Conservation (phyloP, 169 alveolate genomes). For the Cryptosporidium muris region DNA sequence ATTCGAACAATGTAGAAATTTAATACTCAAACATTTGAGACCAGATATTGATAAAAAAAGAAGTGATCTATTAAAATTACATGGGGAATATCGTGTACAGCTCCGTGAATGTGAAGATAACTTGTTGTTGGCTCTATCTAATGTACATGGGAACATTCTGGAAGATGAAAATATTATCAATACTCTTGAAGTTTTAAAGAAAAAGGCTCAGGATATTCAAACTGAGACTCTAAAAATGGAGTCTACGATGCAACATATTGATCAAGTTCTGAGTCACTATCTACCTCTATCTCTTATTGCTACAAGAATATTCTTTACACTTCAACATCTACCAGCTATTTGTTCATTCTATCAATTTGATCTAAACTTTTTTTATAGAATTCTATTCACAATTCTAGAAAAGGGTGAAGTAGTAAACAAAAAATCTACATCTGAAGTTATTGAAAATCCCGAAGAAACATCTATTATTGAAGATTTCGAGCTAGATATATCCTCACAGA, state of each 20-base stretch:
- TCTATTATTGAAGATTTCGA: background rate
- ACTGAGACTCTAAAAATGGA: slow-evolving; percentile 91
- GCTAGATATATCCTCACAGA: slow-evolving; percentile 4
- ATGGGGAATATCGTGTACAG: slow-evolving; percentile 90
- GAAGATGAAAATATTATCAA: slow-evolving; percentile 92
- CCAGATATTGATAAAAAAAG: slow-evolving; percentile 96
- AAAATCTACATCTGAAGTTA: background rate
- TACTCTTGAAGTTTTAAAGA: slow-evolving; percentile 91
- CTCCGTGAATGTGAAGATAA: slow-evolving; percentile 95
- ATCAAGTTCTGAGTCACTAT: slow-evolving; percentile 86
- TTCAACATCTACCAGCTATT: slow-evolving; percentile 86
- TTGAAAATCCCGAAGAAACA: background rate
- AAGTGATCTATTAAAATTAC: slow-evolving; percentile 90
- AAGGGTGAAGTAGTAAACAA: background rate
- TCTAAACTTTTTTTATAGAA: slow-evolving; percentile 90
- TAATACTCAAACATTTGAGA: slow-evolving; percentile 91
- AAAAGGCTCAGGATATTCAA: slow-evolving; percentile 91
- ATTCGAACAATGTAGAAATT: slow-evolving; percentile 90
- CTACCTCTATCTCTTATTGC: slow-evolving; percentile 88
- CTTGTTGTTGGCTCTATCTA: slow-evolving; percentile 91
- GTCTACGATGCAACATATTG: slow-evolving; percentile 91
- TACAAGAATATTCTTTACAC: slow-evolving; percentile 85
- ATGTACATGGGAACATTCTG: slow-evolving; percentile 93
- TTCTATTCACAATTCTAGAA: slow-evolving; percentile 79
- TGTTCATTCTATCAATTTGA: slow-evolving; percentile 93